A percentile compares a stretch with the other conserved stretches of the same genome.
phyloP scores from a whole-genome alignment of 2,329 filamentous ascomycete genomes.

The Elsinoe australis region DNA sequence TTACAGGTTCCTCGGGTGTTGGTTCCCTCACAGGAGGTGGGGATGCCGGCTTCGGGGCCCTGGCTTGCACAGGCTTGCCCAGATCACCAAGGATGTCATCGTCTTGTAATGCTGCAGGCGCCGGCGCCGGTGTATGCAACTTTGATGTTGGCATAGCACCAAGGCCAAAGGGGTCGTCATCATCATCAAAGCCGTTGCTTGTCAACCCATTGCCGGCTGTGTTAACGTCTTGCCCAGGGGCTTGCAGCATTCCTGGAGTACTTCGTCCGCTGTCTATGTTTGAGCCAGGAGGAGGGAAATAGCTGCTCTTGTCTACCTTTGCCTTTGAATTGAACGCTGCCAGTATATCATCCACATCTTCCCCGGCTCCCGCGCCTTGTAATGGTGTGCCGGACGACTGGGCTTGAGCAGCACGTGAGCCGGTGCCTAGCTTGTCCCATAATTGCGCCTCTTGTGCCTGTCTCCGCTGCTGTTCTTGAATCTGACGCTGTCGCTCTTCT shows the following conservation, averaged over 20 bases:
- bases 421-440: conserved; percentile 25
- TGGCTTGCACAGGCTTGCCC: conserved; percentile 45
- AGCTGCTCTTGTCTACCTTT: conserved; percentile 52
- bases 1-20: neutral
- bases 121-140: conserved; percentile 22
- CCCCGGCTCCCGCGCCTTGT: conserved; percentile 19
- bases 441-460: conserved; percentile 29
- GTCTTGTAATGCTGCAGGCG: conserved; percentile 39
- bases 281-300: conserved; percentile 45
- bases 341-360: conserved; percentile 52
- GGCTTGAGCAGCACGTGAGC: conserved; percentile 9
- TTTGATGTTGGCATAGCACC: conserved; percentile 32
- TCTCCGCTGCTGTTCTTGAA: conserved; percentile 60
- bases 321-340: conserved; percentile 54
- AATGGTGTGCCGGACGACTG: neutral
- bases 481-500: conserved; percentile 70
- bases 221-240: neutral
- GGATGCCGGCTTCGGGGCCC: conserved; percentile 35
- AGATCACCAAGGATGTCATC: conserved; percentile 57
- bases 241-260: conserved; percentile 30
- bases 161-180: conserved; percentile 82
- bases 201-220: neutral
- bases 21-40: conserved; percentile 17
- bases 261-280: conserved; percentile 34
- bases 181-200: conserved; percentile 43